Evolutionary conservation across 2,329 filamentous ascomycete species (phyloP), one percentile per base, ranked within the genome.

Genomic region (Drechslerella dactyloides): DNA sequence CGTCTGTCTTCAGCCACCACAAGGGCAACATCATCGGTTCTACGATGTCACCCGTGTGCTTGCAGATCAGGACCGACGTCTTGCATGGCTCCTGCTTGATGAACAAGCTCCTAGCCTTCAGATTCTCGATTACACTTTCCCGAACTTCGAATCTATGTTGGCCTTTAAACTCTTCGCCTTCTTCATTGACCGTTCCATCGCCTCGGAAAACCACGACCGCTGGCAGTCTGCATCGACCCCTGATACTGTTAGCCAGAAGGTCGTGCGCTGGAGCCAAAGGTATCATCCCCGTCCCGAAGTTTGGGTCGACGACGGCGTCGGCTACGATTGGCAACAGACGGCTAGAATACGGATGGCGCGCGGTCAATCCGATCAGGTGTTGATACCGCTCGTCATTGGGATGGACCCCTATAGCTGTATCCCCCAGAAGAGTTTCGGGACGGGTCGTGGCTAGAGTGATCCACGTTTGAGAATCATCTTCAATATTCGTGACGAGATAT

Each of bases 361-460:
- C 54, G 27, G 6, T 44, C 44, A 53, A 46, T n/a, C 65, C 65
- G 19, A 73, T 44, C 23, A 73, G 10, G 64, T 65, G 64, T 52
- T 61, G 65, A 62, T 76, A 74, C 51, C 76, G 65, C 44, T 73
- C 62, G 53, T 77, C 76, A 19, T 74, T 64, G 19, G 75, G 75
- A 54, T 77, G 74, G n/a, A 77, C 75, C 17, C 73, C 75, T n/a
- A 77, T 65, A n/a, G 70, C 76, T 24, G 73, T 56, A 58, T 77
- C 76, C n/a, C 69, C 76, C 8, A 74, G 66, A 37, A 76, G 55
- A 0, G 72, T 75, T 50, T 77, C 76, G 27, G 75, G 76, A 42
- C 76, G 73, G 15, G 75, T 76, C 6, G 75, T 75, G n/a, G 76
- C 70, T 53, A 77, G n/a, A n/a, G n/a, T n/a, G n/a, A n/a, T n/a